phyloP scores from a whole-genome alignment of 345 rosid species.

The Excoecaria agallocha region DNA sequence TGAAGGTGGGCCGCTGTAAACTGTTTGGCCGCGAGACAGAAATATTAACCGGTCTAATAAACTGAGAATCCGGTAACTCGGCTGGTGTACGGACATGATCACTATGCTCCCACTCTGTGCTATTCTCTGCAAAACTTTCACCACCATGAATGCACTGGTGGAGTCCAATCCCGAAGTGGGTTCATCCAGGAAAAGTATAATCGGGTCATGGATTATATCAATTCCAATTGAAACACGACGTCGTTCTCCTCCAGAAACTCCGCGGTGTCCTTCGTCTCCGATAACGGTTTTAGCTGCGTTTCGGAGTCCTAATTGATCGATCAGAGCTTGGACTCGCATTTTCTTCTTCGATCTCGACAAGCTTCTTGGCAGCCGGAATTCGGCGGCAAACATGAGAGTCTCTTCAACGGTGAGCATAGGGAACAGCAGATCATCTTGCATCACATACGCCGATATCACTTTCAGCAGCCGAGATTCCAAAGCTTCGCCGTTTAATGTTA shows the following conservation, averaged over 20 bases:
- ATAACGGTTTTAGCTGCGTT: conserved; percentile 83
- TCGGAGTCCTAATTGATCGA: conserved; percentile 80
- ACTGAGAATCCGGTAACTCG: conserved; percentile 80
- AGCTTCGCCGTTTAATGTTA: conserved; percentile 64
- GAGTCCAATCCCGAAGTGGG: conserved; percentile 97
- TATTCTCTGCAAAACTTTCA: conserved; percentile 84
- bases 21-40: conserved; percentile 88
- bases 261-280: conserved; percentile 95
- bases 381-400: conserved; percentile 84
- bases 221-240: conserved; percentile 89
- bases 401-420: conserved; percentile 94
- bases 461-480: conserved; percentile 73
- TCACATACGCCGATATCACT: conserved; percentile 86
- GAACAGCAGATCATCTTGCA: conserved; percentile 85
- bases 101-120: conserved; percentile 95
- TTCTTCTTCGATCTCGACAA: conserved; percentile 74
- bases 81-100: conserved; percentile 91
- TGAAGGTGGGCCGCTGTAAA: conserved; percentile 78
- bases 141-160: conserved; percentile 92
- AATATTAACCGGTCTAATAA: conserved; percentile 74
- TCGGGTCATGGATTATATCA: conserved; percentile 90
- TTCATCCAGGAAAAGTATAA: conserved; percentile 80
- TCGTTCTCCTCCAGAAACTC: conserved; percentile 90
- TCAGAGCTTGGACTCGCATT: conserved; percentile 67
- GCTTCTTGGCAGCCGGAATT: conserved; percentile 76